Evolutionary conservation across 176 grass and related monocot genomes (phyloP).

Genomic region (sorghum (Sorghum bicolor)): Sorghum_bicolor_NCBIv3 NC_012878.2:1974501-1975000

Average conservation of each 20-base stretch:
- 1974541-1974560: neutral
- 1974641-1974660: neutral
- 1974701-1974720: conserved; percentile 63
- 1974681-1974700: conserved; percentile 62
- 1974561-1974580: neutral
- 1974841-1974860: neutral
- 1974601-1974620: neutral
- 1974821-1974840: neutral
- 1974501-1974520: conserved; percentile 60
- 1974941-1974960: conserved; percentile 99
- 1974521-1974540: conserved; percentile 51
- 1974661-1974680: conserved; percentile 68
- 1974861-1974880: neutral
- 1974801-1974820: neutral
- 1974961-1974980: conserved; percentile 98
- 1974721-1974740: conserved; percentile 65
- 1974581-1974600: neutral
- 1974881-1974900: conserved; percentile 60
- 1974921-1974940: conserved; percentile 91
- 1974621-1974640: neutral
- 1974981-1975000: conserved; percentile 95
- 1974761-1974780: conserved; percentile 31
- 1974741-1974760: conserved; percentile 76
- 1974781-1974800: neutral
- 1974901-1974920: conserved; percentile 98